Conservation (phyloP, 352 stramenopile species). For the Globisporangium sylvaticum region DNA sequence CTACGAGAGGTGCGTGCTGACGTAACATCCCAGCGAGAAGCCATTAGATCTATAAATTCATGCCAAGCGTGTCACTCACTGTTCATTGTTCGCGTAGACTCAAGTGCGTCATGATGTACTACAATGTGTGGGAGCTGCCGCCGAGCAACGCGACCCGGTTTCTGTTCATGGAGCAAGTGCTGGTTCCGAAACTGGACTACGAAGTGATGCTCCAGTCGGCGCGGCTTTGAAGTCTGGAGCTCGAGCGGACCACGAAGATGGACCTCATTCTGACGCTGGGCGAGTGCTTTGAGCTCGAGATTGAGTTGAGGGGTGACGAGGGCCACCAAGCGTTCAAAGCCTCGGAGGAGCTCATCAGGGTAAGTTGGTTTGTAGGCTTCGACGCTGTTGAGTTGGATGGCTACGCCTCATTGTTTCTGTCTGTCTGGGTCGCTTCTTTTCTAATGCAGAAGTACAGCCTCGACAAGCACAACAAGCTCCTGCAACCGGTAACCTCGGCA, state of each 20-base stretch:
- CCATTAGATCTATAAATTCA: not conserved
- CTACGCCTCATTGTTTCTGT: not conserved
- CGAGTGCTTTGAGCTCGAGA: constrained; percentile 85
- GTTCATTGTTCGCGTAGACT: constrained; percentile 21
- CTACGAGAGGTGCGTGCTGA: constrained; percentile 40
- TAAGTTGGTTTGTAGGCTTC: not conserved
- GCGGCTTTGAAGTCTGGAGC: constrained; percentile 63
- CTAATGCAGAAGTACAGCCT: constrained; percentile 24
- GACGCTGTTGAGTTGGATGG: not conserved
- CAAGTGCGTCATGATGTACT: constrained; percentile 80
- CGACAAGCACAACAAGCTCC: constrained; percentile 26
- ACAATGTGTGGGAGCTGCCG: constrained; percentile 80
- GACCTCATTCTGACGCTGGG: constrained; percentile 78
- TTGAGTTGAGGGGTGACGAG: constrained; percentile 38
- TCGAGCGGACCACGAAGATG: constrained; percentile 84
- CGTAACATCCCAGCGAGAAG: too few relatives aligned
- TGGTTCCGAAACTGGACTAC: constrained; percentile 73
- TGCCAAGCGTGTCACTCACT: not conserved
- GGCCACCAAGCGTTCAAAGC: constrained; percentile 44
- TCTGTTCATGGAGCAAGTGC: constrained; percentile 84
- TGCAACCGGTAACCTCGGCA: constrained; percentile 24
- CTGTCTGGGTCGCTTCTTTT: not conserved
- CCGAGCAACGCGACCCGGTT: constrained; percentile 73
- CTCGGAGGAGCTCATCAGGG: constrained; percentile 39
- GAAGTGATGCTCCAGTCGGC: constrained; percentile 64